Percentiles rank a stretch among this genome's conserved stretches.
phyloP scores from a whole-genome alignment of 2,329 filamentous ascomycete genomes.

The Aspergillus tubingensis region DNA sequence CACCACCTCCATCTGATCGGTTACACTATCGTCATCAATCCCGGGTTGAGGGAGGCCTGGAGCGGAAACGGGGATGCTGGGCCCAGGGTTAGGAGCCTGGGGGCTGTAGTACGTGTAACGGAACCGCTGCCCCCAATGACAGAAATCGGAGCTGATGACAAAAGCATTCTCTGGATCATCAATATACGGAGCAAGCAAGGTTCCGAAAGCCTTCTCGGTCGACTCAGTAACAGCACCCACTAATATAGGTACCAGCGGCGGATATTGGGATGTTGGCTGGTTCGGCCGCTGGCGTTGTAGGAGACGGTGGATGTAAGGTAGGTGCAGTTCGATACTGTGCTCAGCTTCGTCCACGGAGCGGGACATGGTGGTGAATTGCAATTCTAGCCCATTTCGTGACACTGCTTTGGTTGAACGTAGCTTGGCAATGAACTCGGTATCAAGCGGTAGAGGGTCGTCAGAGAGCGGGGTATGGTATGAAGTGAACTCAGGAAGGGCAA shows the following conservation, averaged over 20 bases:
- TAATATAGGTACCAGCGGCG: conserved; percentile 80
- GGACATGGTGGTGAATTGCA: conserved; percentile 59
- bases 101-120: conserved; percentile 77
- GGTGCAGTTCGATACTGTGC: conserved; percentile 95
- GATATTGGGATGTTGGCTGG: conserved; percentile 58
- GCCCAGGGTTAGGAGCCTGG: conserved; percentile 43
- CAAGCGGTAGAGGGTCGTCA: conserved; percentile 46
- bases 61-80: conserved; percentile 41
- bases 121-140: conserved; percentile 89
- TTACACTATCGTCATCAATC: conserved; percentile 25
- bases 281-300: conserved; percentile 57
- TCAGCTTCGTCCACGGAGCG: conserved; percentile 71
- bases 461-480: conserved; percentile 49
- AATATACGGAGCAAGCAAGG: conserved; percentile 75
- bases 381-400: conserved; percentile 33
- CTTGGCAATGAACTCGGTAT: conserved; percentile 45
- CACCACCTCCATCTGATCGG: conserved; percentile 32
- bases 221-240: conserved; percentile 70
- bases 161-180: conserved; percentile 74
- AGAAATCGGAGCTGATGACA: conserved; percentile 92
- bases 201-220: conserved; percentile 69
- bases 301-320: conserved; percentile 88
- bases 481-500: conserved; percentile 72
- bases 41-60: conserved; percentile 46
- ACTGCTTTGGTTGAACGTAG: conserved; percentile 34